Base-by-base conservation (phyloP, 305 asterid genomes). In the Solanum hybrid region DNA sequence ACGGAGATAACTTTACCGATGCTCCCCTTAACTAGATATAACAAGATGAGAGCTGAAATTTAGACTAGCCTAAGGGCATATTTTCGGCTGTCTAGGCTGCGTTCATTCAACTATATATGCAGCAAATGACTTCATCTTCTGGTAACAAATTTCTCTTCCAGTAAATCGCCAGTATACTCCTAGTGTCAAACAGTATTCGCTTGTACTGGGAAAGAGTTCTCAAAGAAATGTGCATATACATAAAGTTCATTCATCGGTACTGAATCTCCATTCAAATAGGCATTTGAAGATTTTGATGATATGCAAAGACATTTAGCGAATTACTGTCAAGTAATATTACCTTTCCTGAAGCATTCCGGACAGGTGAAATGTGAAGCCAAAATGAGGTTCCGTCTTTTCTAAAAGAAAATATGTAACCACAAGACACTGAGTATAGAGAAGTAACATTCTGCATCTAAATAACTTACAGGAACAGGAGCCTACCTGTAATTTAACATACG, bases 291-390 rank as follows among this genome's bases (percentile, higher is more conserved):
- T 42, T 15, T 42, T 9, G 27, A 42, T 27, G 72, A 40, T 27
- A 42, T 14, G 37, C 22, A 2, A 27, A 26, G 38, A 81, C 6
- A 38, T 38, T 38, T 7, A 79, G 4, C 8, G 24, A 81, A 88
- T 32, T 17, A 87, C 89, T 92, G 1, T 2, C 15, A 17, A 34
- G 42, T 76, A 76, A 9, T 31, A 86, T 89, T 93, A 97, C 99
- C 98, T 94, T 95, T 88, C 98, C 99, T n/a, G 95, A 93, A 89
- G 99, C 98, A 89, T 93, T 94, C 76, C 99, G 94, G 35, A 97
- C 96, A 6, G 99, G 99, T 88, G 99, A 94, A 89, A 97, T 96
- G 91, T 97, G 99, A 91, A 97, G 99, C 98, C 98, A 94, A 95
- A 97, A 97, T 34, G 96, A 81, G 64, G 95, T 93, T 89, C 91